These are phyloP conservation scores for Agrocybe pediades DNA, from an alignment of 768 basidiomycete species.

Conservation along the genomic window DNA sequence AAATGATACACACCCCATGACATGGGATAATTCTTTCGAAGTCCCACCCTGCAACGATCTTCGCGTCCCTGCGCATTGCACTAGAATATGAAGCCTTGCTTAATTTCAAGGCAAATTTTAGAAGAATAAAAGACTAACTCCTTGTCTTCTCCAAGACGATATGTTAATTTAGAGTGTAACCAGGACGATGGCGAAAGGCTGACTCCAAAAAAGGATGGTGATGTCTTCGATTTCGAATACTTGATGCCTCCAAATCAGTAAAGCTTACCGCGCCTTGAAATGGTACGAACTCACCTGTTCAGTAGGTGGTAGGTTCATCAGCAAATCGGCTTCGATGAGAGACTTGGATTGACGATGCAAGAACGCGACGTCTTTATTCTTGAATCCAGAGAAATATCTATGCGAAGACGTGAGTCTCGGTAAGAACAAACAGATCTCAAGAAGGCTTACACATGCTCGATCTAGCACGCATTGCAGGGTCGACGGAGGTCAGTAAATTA, in stretches of 20 bases:
- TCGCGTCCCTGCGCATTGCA: slow-evolving; percentile 64
- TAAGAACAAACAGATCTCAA: neutral
- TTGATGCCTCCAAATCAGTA: slow-evolving; percentile 11
- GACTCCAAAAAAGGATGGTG: slow-evolving; percentile 24
- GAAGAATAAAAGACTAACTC: slow-evolving; percentile 29
- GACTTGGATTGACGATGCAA: slow-evolving; percentile 72
- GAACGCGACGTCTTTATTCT: slow-evolving; percentile 84
- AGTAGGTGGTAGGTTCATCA: slow-evolving; percentile 78
- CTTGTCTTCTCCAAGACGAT: slow-evolving; percentile 37
- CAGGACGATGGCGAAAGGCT: slow-evolving; percentile 31
- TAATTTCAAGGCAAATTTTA: neutral
- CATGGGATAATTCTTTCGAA: slow-evolving; percentile 77
- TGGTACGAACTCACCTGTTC: slow-evolving; percentile 61
- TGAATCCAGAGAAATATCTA: slow-evolving; percentile 71
- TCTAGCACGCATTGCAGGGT: slow-evolving; percentile 26
- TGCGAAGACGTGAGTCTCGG: neutral
- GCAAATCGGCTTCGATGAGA: slow-evolving; percentile 78
- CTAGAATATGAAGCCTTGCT: slow-evolving; percentile 21
- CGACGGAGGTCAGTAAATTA: neutral
- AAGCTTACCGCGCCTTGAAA: neutral
- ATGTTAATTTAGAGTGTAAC: slow-evolving; percentile 34
- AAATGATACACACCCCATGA: slow-evolving; percentile 44
- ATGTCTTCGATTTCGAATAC: slow-evolving; percentile 41
- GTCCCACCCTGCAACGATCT: slow-evolving; percentile 70
- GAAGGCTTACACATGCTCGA: slow-evolving; percentile 55